Percentiles rank a stretch among this genome's conserved stretches.
Conservation (phyloP, 106 monocot genomes). For the Acorus gramineus region DNA sequence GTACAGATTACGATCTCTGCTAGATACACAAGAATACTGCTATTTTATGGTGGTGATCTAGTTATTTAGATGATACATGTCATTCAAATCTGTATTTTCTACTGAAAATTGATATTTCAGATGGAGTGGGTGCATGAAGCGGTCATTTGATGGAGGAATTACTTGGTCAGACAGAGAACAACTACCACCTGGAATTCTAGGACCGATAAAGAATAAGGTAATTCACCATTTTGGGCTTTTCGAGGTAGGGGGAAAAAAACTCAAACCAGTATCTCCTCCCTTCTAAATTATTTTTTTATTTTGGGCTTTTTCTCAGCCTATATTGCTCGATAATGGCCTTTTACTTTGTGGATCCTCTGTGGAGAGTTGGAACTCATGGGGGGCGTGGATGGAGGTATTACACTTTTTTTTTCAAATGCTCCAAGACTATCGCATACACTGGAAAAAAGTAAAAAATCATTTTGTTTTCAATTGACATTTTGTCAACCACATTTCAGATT, state of each 20-base stretch:
- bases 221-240: background rate
- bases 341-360: constrained; percentile 92
- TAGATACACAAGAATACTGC: too few relatives aligned
- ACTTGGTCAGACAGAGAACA: constrained; percentile 81
- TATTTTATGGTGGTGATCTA: too few relatives aligned
- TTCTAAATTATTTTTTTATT: too few relatives aligned
- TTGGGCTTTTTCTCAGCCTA: constrained; percentile 35
- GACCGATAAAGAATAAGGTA: constrained; percentile 87
- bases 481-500: constrained; percentile 23
- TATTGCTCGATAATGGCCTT: constrained; percentile 63
- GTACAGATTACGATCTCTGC: too few relatives aligned
- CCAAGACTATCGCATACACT: background rate
- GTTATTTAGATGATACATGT: too few relatives aligned
- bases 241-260: background rate
- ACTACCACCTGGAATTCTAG: constrained; percentile 85
- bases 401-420: background rate
- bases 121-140: constrained; percentile 85
- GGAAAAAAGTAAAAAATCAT: background rate
- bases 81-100: too few relatives aligned
- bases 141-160: constrained; percentile 57
- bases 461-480: background rate
- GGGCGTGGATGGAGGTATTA: constrained; percentile 88
- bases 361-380: constrained; percentile 99
- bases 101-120: constrained; percentile 9
- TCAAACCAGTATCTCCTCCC: background rate